phyloP scores from a whole-genome alignment of 352 stramenopile species.

The Peronospora farinosa region DNA sequence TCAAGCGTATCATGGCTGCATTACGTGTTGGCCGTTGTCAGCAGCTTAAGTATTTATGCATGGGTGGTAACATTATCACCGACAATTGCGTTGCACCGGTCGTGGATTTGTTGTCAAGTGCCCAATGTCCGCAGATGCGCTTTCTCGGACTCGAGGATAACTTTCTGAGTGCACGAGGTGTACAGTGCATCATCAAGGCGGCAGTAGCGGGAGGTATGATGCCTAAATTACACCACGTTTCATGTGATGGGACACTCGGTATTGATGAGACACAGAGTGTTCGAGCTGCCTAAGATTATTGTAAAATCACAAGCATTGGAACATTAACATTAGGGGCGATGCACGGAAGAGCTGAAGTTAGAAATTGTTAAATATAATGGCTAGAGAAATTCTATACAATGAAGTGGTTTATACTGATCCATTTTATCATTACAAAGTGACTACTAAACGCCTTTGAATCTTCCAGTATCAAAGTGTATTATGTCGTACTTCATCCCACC shows the following conservation, averaged over 20 bases:
- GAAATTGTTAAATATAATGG: slow-evolving; percentile 29
- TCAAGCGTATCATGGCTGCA: slow-evolving; percentile 68
- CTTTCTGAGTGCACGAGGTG: slow-evolving; percentile 66
- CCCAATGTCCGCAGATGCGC: slow-evolving; percentile 62
- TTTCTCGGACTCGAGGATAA: slow-evolving; percentile 80
- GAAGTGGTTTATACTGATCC: no score
- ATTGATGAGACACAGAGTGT: slow-evolving; percentile 21
- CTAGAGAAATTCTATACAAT: slow-evolving; percentile 14
- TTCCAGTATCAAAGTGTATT: not conserved
- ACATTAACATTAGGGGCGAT: not conserved
- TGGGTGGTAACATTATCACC: slow-evolving; percentile 82
- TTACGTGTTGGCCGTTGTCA: slow-evolving; percentile 40
- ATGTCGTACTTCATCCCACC: slow-evolving; percentile 91
- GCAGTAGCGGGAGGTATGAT: slow-evolving; percentile 74
- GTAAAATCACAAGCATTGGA: slow-evolving; percentile 2
- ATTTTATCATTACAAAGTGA: no score
- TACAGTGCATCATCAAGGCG: slow-evolving; percentile 72
- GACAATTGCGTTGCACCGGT: slow-evolving; percentile 73
- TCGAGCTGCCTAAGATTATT: slow-evolving; percentile 13
- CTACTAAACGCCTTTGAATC: no score
- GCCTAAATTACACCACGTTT: slow-evolving; percentile 76
- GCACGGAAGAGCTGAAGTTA: slow-evolving; percentile 8
- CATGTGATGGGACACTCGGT: slow-evolving; percentile 37
- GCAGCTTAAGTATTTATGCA: slow-evolving; percentile 77
- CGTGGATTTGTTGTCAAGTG: slow-evolving; percentile 51